Conservation (phyloP, 1,139 yeast species). For the Debaryomyces nepalensis region DNA sequence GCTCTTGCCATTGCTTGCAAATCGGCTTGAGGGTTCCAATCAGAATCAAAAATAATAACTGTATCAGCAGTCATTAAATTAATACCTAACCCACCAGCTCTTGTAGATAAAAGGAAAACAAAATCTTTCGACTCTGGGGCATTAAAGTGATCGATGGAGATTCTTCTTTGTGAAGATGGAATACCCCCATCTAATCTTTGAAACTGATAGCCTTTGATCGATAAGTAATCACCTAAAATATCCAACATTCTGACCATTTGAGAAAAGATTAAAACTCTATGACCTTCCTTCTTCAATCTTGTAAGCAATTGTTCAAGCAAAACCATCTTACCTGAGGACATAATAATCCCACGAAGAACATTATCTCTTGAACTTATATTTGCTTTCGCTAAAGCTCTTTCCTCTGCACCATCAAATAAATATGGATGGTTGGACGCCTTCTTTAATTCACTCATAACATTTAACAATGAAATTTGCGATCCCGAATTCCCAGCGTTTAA, state of each 20-base stretch:
- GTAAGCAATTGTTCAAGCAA: conserved; percentile 85
- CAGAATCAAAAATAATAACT: conserved; percentile 95
- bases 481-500: conserved; percentile 85
- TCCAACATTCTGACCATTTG: conserved; percentile 98
- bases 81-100: conserved; percentile 99
- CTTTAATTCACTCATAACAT: conserved; percentile 93
- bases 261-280: conserved; percentile 89
- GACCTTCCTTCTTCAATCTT: conserved; percentile 88
- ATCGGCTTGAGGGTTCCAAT: conserved; percentile 99
- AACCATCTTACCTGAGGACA: conserved; percentile 99
- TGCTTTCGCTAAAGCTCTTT: conserved; percentile 66
- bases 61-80: conserved; percentile 99
- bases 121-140: conserved; percentile 93
- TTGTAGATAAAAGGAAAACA: conserved; percentile 85
- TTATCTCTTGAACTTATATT: conserved; percentile 77
- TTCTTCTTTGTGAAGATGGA: conserved; percentile 90
- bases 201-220: conserved; percentile 86
- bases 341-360: conserved; percentile 84
- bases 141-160: conserved; percentile 95
- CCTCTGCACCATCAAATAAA: conserved; percentile 91
- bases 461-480: conserved; percentile 79
- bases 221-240: conserved; percentile 89
- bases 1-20: conserved; percentile 99
- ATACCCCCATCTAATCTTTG: conserved; percentile 97
- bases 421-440: conserved; percentile 98